Evolutionary conservation across 2,329 filamentous ascomycete genomes (phyloP).

Genomic region (Arthroderma uncinatum): DNA sequence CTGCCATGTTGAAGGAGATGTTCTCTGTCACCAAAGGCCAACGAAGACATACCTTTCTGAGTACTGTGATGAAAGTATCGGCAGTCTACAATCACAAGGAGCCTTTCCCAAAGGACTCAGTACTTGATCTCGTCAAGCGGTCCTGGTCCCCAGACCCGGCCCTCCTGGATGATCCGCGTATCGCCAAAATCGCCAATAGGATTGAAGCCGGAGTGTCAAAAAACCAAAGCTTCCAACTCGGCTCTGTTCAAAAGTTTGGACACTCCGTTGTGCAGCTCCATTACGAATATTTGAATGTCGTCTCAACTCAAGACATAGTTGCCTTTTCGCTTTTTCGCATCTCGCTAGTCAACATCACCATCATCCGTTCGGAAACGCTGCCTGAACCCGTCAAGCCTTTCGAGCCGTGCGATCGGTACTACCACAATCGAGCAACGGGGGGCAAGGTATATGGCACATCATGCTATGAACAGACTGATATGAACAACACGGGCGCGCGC

Average conservation of each 20-base stretch:
- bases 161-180: conserved; percentile 7
- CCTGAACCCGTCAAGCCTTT: conserved; percentile 11
- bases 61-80: conserved; percentile 7
- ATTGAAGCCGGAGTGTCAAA: conserved; percentile 3
- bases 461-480: conserved; percentile 3
- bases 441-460: conserved; percentile 9
- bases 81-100: conserved; percentile 9
- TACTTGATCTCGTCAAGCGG: conserved; percentile 10
- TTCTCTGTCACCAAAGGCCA: conserved; percentile 11
- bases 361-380: conserved; percentile 12
- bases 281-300: conserved; percentile 9
- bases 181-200: conserved; percentile 9
- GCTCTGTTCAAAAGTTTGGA: conserved; percentile 1
- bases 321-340: conserved; percentile 10
- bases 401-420: conserved; percentile 8
- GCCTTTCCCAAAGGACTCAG: conserved; percentile 8
- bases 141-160: conserved; percentile 10
- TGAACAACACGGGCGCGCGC: conserved; percentile 8
- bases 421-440: conserved; percentile 10
- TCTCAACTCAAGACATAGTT: conserved; percentile 3
- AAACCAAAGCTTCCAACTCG: conserved; percentile 10
- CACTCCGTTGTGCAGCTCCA: conserved; percentile 11
- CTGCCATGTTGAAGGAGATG: conserved; percentile 12
- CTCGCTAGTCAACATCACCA: conserved; percentile 11
- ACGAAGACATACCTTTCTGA: conserved; percentile 10